Conservation (phyloP, 2,329 filamentous ascomycete species). For the Fusarium marasasianum region DNA sequence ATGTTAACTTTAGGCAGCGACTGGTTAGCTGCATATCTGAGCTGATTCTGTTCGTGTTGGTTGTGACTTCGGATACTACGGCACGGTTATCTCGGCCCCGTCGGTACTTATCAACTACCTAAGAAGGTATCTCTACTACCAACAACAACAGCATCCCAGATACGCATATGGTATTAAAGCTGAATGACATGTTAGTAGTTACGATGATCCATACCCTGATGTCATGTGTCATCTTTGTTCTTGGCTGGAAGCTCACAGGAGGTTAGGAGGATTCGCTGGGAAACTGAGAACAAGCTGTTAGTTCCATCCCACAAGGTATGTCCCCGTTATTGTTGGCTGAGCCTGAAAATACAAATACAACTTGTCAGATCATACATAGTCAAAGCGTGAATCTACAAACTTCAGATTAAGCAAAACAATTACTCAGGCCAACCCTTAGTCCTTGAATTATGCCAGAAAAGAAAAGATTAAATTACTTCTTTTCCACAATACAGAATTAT, state of each 20-base stretch:
- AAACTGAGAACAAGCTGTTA: fast-evolving
- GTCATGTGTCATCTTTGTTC: not conserved
- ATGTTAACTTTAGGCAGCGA: not conserved
- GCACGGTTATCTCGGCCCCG: not conserved
- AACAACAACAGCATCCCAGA: not conserved
- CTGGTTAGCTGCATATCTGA: not conserved
- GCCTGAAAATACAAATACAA: not conserved
- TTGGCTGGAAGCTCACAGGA: fast-evolving
- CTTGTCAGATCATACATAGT: not conserved
- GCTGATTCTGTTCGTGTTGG: not conserved
- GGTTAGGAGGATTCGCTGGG: no score
- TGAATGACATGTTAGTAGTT: not conserved
- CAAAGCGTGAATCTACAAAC: not conserved
- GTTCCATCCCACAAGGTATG: no score
- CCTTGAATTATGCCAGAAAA: fast-evolving
- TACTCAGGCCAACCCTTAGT: not conserved
- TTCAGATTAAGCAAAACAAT: not conserved
- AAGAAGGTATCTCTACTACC: not conserved
- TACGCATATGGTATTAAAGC: no score
- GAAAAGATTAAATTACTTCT: not conserved
- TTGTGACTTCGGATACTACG: not conserved
- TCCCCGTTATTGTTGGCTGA: not conserved
- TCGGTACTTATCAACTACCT: not conserved
- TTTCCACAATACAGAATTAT: fast-evolving
- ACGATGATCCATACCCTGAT: not conserved